Evolutionary conservation across 2,329 filamentous ascomycete species (phyloP), one percentile per base, ranked within the genome.

Genomic region (Leptosphaerulina australis): DNA sequence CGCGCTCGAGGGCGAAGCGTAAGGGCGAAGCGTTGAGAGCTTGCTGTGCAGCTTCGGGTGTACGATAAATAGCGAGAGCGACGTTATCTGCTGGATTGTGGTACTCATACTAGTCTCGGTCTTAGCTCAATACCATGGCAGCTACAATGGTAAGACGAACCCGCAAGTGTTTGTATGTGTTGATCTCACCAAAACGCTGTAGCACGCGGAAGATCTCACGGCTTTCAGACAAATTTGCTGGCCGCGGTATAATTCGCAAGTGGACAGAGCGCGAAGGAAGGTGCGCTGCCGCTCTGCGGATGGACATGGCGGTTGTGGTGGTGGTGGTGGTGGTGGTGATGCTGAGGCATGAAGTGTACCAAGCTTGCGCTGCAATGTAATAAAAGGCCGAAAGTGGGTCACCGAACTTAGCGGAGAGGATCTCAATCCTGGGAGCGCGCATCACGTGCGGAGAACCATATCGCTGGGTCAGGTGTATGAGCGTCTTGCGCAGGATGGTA

Each of bases 181-280:
- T 74, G 34, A 82, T 69, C 40, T 79, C 76, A 29, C 79, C 79
- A 55, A 78, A 81, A 43, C 73, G 70, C 53, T 78, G 74, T 44
- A 81, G 63, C 43, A 81, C 64, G 28, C 75, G 73, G 31, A 79
- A 64, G 30, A 82, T 74, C 57, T 79, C 74, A 35, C 78, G 73
- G 45, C 76, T 79, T 47, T 81, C 78, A n/a, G 71, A 72, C 20
- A 81, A 60, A 55, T 75, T 76, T 18, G 75, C 67, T 0, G 77
- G 77, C 1, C 77, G 75, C 3, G 79, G 79, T 14, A 72, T 64
- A 44, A 81, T 76, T 45, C 72, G 71, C 46, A 81, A 50, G 53
- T 80, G 77, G 6, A 81, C 68, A 8, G 75, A 76, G 38, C 77
- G 74, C 37, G 62, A 62, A n/a, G 72, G 61, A 21, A 75, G 58